Evolutionary conservation across 495 filamentous ascomycete species (phyloP).

Genomic region (Acidiella bohemica): DNA sequence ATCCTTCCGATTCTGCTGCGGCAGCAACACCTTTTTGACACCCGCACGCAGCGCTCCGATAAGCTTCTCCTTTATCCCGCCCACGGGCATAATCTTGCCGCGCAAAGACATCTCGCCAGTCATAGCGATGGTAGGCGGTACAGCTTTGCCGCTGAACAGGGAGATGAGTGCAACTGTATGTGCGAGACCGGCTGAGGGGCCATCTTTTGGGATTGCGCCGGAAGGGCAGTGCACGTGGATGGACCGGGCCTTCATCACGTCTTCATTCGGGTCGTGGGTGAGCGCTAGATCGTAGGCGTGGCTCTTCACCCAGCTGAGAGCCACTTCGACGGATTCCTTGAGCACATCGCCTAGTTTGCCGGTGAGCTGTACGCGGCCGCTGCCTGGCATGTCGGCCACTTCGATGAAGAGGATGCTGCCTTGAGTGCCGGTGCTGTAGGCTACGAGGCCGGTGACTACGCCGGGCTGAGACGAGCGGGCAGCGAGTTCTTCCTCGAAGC

Average conservation of each 20-base stretch:
- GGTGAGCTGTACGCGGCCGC: conserved; percentile 85
- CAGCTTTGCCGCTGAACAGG: conserved; percentile 74
- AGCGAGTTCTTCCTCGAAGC: conserved; percentile 89
- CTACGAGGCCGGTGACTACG: conserved; percentile 92
- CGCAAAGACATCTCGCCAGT: conserved; percentile 88
- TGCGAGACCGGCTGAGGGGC: conserved; percentile 75
- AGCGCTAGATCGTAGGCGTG: conserved; percentile 87
- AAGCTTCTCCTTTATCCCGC: conserved; percentile 97
- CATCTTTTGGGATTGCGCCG: conserved; percentile 90
- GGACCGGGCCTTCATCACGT: conserved; percentile 91
- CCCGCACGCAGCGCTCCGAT: conserved; percentile 89
- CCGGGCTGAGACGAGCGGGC: conserved; percentile 78
- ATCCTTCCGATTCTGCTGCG: conserved; percentile 82
- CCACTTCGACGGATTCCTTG: conserved; percentile 94
- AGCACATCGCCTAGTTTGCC: conserved; percentile 97
- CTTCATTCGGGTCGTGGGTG: conserved; percentile 63
- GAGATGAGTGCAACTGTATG: conserved; percentile 90
- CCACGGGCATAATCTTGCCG: conserved; percentile 77
- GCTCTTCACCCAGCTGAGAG: conserved; percentile 89
- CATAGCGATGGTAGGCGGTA: conserved; percentile 91
- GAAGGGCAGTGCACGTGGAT: conserved; percentile 95
- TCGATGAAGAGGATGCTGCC: conserved; percentile 98
- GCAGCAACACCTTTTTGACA: conserved; percentile 86
- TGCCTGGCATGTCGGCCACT: conserved; percentile 92
- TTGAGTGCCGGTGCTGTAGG: conserved; percentile 86